phyloP scores from a whole-genome alignment of 2,329 filamentous ascomycete species.

The Aspergillus chevalieri region DNA sequence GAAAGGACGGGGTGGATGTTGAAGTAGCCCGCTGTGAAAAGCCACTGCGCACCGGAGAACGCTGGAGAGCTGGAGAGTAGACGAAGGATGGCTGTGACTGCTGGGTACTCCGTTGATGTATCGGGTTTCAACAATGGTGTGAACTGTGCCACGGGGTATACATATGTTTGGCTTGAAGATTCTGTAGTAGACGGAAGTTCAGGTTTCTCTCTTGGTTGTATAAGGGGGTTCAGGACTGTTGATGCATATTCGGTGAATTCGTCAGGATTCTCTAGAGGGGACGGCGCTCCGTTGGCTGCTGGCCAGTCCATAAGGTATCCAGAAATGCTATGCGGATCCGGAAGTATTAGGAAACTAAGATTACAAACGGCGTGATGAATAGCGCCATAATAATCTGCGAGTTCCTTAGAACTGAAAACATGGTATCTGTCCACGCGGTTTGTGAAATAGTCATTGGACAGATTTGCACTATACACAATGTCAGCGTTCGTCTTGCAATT shows the following conservation, averaged over 20 bases:
- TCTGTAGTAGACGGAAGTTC: conserved; percentile 15
- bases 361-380: conserved; percentile 72
- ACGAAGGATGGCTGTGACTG: conserved; percentile 67
- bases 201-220: conserved; percentile 47
- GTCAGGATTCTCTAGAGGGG: conserved; percentile 64
- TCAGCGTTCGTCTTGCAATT: conserved; percentile 4
- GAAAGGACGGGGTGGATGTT: conserved; percentile 87
- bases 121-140: conserved; percentile 75
- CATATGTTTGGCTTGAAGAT: conserved; percentile 56
- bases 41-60: conserved; percentile 72
- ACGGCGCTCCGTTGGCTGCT: conserved; percentile 63
- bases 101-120: conserved; percentile 81
- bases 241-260: conserved; percentile 66
- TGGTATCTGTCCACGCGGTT: conserved; percentile 95
- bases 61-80: conserved; percentile 55
- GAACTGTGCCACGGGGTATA: conserved; percentile 84
- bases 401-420: conserved; percentile 69
- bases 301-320: conserved; percentile 67
- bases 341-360: conserved; percentile 74
- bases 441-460: conserved; percentile 92
- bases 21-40: conserved; percentile 97
- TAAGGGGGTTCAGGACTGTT: conserved; percentile 58
- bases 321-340: conserved; percentile 39
- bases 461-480: conserved; percentile 58
- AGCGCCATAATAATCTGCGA: conserved; percentile 74